These are phyloP conservation scores for Suhomyces sp. DNA, from an alignment of 805 yeast genomes.

Conservation along the genomic window DNA sequence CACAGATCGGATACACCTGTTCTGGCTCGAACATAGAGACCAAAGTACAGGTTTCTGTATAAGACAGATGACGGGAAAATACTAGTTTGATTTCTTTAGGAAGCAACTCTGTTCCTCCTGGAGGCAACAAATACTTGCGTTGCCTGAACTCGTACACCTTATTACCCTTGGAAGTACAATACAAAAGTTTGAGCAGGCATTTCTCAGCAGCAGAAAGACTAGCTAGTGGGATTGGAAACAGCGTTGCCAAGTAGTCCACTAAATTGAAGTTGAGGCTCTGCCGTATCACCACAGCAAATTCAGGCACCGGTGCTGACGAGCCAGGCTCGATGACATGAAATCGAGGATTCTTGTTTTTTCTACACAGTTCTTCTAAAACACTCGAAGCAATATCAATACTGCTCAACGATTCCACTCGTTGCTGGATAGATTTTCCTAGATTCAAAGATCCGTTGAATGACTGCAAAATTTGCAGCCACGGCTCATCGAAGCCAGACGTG, in stretches of 20 bases:
- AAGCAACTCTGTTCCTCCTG: constrained; percentile 24
- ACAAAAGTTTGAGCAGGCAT: constrained; percentile 10
- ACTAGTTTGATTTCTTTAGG: constrained; percentile 36
- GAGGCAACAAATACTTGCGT: constrained; percentile 28
- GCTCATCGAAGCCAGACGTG: constrained; percentile 53
- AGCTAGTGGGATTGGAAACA: constrained; percentile 24
- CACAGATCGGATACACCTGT: constrained; percentile 46
- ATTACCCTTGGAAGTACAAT: constrained; percentile 19
- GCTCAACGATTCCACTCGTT: not conserved
- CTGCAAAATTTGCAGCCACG: constrained; percentile 39
- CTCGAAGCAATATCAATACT: not conserved
- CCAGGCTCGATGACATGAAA: constrained; percentile 2
- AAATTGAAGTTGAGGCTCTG: constrained; percentile 40
- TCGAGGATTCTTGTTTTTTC: not conserved
- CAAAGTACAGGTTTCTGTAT: constrained; percentile 35
- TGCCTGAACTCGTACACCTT: constrained; percentile 21
- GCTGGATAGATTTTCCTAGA: constrained; percentile 5
- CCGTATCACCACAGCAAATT: constrained; percentile 23
- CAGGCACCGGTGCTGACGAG: not conserved
- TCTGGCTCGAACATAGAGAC: constrained; percentile 33
- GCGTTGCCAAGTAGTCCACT: constrained; percentile 28
- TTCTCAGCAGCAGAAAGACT: constrained; percentile 13
- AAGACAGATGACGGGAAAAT: constrained; percentile 50
- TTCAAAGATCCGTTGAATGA: constrained; percentile 17
- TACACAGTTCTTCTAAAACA: not conserved